These are phyloP conservation scores for Agrocybe pediades DNA, from an alignment of 768 basidiomycete species.

Conservation along the genomic window DNA sequence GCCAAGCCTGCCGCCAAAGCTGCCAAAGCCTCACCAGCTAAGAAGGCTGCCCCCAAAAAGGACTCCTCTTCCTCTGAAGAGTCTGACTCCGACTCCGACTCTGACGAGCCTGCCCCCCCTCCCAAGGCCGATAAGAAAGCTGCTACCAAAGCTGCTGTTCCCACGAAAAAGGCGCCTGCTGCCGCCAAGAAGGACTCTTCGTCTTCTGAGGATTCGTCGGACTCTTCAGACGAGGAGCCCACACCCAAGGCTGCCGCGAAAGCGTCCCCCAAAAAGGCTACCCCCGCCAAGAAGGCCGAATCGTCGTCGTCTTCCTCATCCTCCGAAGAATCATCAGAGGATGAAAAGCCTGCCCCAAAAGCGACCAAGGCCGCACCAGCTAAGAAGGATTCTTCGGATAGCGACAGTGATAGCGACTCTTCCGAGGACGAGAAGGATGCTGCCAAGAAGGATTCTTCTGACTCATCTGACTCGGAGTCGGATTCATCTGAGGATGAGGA, in stretches of 20 bases:
- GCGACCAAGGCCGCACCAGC: conserved; percentile 20
- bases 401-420: conserved; percentile 29
- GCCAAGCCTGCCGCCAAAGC: conserved; percentile 25
- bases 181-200: conserved; percentile 22
- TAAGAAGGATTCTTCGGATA: conserved; percentile 17
- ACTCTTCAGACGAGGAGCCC: conserved; percentile 24
- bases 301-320: conserved; percentile 20
- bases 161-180: conserved; percentile 17
- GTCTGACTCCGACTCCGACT: conserved; percentile 24
- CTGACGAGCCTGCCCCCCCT: conserved; percentile 20
- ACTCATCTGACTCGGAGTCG: conserved; percentile 23
- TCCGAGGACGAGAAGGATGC: conserved; percentile 26
- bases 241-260: conserved; percentile 22
- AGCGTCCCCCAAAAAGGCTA: conserved; percentile 24
- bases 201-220: conserved; percentile 21
- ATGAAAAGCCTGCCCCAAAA: conserved; percentile 13
- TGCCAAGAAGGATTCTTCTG: conserved; percentile 30
- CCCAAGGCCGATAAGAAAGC: conserved; percentile 23
- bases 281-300: conserved; percentile 16
- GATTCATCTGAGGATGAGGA: conserved; percentile 40
- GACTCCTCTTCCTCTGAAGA: conserved; percentile 20
- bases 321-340: conserved; percentile 28
- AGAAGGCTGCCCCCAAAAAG: conserved; percentile 23
- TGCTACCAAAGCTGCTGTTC: conserved; percentile 15
- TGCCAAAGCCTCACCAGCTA: conserved; percentile 14